Conservation (phyloP, 495 filamentous ascomycete species). For the Talaromyces adpressus region DNA sequence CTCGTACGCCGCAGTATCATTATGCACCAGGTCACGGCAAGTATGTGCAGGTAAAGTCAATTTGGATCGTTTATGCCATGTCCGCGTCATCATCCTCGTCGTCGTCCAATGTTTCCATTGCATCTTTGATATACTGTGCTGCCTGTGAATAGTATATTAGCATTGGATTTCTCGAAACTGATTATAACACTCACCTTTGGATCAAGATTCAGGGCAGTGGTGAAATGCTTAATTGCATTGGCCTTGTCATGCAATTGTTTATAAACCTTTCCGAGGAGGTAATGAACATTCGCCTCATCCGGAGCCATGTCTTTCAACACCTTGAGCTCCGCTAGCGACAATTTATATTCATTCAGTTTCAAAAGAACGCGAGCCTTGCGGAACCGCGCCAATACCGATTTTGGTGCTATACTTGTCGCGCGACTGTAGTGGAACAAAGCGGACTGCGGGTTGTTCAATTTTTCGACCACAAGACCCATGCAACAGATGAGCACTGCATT, state of each 20-base stretch:
- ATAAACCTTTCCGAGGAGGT: slow-evolving; percentile 79
- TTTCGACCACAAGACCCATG: slow-evolving; percentile 83
- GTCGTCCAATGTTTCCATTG: slow-evolving; percentile 83
- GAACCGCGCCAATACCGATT: slow-evolving; percentile 73
- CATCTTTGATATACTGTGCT: slow-evolving; percentile 83
- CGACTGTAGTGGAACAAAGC: slow-evolving; percentile 74
- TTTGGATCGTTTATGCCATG: slow-evolving; percentile 24
- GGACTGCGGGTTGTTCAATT: slow-evolving; percentile 67
- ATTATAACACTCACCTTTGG: slow-evolving; percentile 68
- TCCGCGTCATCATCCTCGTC: slow-evolving; percentile 72
- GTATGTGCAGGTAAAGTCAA: slow-evolving; percentile 1
- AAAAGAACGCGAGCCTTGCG: slow-evolving; percentile 87
- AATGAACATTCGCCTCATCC: slow-evolving; percentile 93
- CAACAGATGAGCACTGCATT: slow-evolving; percentile 87
- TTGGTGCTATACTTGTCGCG: slow-evolving; percentile 74
- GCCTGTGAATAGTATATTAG: slow-evolving; percentile 50
- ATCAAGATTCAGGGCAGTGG: slow-evolving; percentile 89
- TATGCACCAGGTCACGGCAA: not conserved
- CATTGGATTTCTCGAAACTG: slow-evolving; percentile 5
- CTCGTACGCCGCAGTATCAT: slow-evolving; percentile 3
- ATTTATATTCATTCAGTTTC: slow-evolving; percentile 60
- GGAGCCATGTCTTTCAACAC: slow-evolving; percentile 84
- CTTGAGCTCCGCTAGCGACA: slow-evolving; percentile 71
- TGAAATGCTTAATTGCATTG: slow-evolving; percentile 83
- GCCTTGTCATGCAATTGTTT: slow-evolving; percentile 72